Base-by-base conservation (phyloP, 306 rosid genomes). In the Citrullus mucosospermus region DNA sequence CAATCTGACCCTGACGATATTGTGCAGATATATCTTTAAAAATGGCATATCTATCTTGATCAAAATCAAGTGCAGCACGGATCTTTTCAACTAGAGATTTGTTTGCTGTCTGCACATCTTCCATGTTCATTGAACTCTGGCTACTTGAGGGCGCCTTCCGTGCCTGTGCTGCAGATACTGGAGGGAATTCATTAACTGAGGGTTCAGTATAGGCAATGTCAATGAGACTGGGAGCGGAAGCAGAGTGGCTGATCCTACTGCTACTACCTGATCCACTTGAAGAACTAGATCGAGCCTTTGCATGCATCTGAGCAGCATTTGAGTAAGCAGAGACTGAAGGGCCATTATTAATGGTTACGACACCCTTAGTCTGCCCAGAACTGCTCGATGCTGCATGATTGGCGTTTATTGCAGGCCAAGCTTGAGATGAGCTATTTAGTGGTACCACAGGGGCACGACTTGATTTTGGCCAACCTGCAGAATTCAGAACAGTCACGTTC, bases 51-150 rank as follows among this genome's bases (percentile, higher is more conserved):
- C 82, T 92, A 13, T 91, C 99, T 82, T 86, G 88, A 34, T 92
- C 92, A 88, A 86, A 89, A 60, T 92, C 97, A 79, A 95, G 97
- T 41, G 88, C 93, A 75, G 88, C 67, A 2, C 86, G 93, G 78
- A 95, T 92, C 91, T 88, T 92, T 75, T 92, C 99, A 78, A 95
- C 93, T 83, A 95, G 81, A 60, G 99, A 87, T 82, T 90, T 91
- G 80, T 95, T 95, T 72, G 99, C 99, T 84, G 91, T 87, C 30
- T 92, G 93, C 71, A 95, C 93, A 79, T 86, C 86, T 44, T 75
- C 92, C 80, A 79, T 80, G 6, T 85, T 87, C 70, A 77, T 70
- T 39, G 44, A 28, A 80, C 90, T 61, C 85, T 83, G 95, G 86
- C 81, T 81, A 78, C 82, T 87, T 3, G 79, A 30, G 78, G 93